phyloP scores from a whole-genome alignment of 371 early-diverging fungal genomes.

The Mortierella sp. region DNA sequence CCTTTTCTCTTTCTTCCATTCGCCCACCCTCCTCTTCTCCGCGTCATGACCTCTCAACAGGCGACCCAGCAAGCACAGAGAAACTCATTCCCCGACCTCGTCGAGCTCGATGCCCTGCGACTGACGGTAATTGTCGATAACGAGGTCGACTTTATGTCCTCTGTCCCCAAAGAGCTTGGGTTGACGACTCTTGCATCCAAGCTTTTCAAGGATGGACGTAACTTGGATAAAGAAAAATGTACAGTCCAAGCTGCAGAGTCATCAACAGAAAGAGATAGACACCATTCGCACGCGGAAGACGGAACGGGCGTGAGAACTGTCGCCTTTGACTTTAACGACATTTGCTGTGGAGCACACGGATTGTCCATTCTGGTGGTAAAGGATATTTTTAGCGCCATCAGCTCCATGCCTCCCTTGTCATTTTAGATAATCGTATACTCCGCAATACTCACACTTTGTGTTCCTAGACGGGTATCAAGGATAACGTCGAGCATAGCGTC shows the following conservation, averaged over 20 bases:
- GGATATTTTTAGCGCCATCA: no score
- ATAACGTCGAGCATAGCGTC: slow-evolving; percentile 30
- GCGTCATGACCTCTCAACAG: no score
- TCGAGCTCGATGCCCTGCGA: slow-evolving; percentile 41
- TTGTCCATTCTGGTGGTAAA: slow-evolving; percentile 42
- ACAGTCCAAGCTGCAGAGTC: slow-evolving; percentile 5
- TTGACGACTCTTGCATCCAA: slow-evolving; percentile 13
- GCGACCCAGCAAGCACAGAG: background rate
- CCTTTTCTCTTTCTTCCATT: background rate
- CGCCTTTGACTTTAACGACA: slow-evolving; percentile 33
- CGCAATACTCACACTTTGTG: background rate
- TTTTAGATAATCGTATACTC: background rate
- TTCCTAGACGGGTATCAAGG: slow-evolving; percentile 43
- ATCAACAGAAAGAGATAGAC: background rate
- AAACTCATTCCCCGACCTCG: slow-evolving; percentile 37
- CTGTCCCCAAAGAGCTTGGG: slow-evolving; percentile 34
- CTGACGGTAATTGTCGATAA: slow-evolving; percentile 50
- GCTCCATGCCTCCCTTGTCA: background rate
- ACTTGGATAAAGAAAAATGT: slow-evolving; percentile 29
- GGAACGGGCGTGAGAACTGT: slow-evolving; percentile 11
- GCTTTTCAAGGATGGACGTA: slow-evolving; percentile 28
- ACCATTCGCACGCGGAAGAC: background rate
- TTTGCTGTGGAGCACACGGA: slow-evolving; percentile 50
- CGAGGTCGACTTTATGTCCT: slow-evolving; percentile 47
- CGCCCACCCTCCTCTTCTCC: background rate